A percentile compares a stretch with the other conserved stretches of the same genome.
Evolutionary conservation across 2,329 filamentous ascomycete species (phyloP).

Genomic region (Paracorniculantispora psalliotae): DNA sequence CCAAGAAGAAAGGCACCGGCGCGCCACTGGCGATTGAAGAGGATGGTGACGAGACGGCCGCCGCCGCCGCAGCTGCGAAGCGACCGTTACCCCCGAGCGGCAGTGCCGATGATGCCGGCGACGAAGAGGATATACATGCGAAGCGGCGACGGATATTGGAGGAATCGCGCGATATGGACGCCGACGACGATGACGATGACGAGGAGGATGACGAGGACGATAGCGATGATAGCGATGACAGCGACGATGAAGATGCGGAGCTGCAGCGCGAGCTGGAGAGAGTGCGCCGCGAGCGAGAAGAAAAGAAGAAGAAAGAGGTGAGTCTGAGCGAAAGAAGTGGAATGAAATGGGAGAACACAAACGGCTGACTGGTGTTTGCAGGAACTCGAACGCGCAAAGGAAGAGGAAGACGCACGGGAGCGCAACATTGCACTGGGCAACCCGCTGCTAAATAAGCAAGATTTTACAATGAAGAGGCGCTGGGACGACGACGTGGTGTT

Average conservation of each 20-base stretch:
- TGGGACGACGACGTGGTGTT: slow-evolving; percentile 99
- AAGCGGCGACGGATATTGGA: slow-evolving; percentile 85
- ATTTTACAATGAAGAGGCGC: slow-evolving; percentile 85
- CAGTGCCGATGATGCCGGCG: slow-evolving; percentile 19
- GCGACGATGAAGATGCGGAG: slow-evolving; percentile 61
- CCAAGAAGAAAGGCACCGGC: slow-evolving; percentile 69
- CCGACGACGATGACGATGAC: slow-evolving; percentile 57
- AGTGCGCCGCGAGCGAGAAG: slow-evolving; percentile 70
- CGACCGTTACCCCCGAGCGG: slow-evolving; percentile 39
- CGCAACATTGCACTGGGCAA: slow-evolving; percentile 89
- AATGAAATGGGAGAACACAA: too few relatives aligned
- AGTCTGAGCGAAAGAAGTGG: neutral
- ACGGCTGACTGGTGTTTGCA: slow-evolving; percentile 26
- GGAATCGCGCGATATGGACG: slow-evolving; percentile 83
- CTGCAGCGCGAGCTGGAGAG: slow-evolving; percentile 90
- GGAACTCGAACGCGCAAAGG: slow-evolving; percentile 74
- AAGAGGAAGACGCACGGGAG: slow-evolving; percentile 79
- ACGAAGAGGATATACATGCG: slow-evolving; percentile 66
- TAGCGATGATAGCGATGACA: slow-evolving; percentile 42
- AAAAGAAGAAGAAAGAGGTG: slow-evolving; percentile 37
- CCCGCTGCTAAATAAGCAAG: slow-evolving; percentile 79
- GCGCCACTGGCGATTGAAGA: slow-evolving; percentile 39
- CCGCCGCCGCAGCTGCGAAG: slow-evolving; percentile 46
- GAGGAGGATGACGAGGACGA: slow-evolving; percentile 52
- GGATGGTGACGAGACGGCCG: slow-evolving; percentile 39